Conservation (phyloP, 345 rosid species). For the Noccaea caerulescens region DNA sequence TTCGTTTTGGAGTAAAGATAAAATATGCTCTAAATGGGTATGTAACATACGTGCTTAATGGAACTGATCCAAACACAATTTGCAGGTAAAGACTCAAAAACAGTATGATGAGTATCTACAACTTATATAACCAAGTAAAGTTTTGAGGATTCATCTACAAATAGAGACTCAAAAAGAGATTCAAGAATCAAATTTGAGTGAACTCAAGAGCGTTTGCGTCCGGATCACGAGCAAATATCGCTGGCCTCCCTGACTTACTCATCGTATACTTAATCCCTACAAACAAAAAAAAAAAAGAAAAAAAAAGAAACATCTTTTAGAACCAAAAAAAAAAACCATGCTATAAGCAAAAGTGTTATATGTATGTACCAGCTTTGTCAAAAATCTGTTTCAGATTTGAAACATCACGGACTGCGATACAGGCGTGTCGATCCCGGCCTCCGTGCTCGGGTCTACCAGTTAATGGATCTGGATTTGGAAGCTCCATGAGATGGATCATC, state of each 20-base stretch:
- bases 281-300: neutral
- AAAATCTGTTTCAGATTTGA: slow-evolving; percentile 71
- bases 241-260: slow-evolving; percentile 90
- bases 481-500: slow-evolving; percentile 99
- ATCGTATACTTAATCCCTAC: slow-evolving; percentile 79
- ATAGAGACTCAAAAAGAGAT: slow-evolving; percentile 54
- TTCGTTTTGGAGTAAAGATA: neutral
- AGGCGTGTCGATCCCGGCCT: slow-evolving; percentile 91
- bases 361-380: slow-evolving; percentile 68
- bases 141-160: neutral
- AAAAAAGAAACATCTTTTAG: neutral
- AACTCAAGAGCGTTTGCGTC: slow-evolving; percentile 94
- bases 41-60: neutral
- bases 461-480: slow-evolving; percentile 94
- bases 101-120: slow-evolving; percentile 22
- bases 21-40: neutral
- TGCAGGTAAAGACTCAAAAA: slow-evolving; percentile 2
- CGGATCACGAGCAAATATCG: slow-evolving; percentile 87
- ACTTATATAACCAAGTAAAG: neutral
- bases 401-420: slow-evolving; percentile 80
- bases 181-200: slow-evolving; percentile 60
- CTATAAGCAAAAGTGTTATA: neutral
- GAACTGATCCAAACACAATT: neutral
- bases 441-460: slow-evolving; percentile 91
- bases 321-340: neutral